Base-by-base conservation (phyloP, 2,329 filamentous ascomycete genomes). In the Fusarium drepaniforme region DNA sequence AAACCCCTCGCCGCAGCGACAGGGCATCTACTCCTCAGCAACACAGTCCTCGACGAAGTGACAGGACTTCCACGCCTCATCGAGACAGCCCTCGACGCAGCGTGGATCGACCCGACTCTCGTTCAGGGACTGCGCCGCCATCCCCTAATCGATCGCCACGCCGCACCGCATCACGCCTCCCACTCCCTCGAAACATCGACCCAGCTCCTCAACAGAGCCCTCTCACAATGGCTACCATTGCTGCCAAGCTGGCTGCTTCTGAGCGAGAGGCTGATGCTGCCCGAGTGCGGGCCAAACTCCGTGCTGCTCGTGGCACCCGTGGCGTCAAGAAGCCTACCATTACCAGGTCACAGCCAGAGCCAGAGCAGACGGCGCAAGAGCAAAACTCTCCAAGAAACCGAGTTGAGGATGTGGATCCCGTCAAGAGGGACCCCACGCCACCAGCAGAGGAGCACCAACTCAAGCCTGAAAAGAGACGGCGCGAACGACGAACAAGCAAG, bases 221-320 rank as follows among this genome's bases (percentile, higher is more conserved):
- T 0, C 81, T 92, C 5, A 91, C 88, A 23, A 91, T 91, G 87
- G 88, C 89, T 11, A 87, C 84, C 38, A 92, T 92, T 71, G 88
- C 89, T 0, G 90, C 90, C 33, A 92, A 92, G 80, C 84, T 92
- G 0, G 91, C 90, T 1, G 90, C 91, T 3, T 90, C 90, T 0
- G 91, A 92, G 73, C 86, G 89, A 21, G 90, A 92, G 64, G 91
- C 91, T 5, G 90, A 92, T 73, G 90, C 90, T 1, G 90, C 90
- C 1, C 86, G 90, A 28, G 90, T 92, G 0, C 84, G 90, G 5
- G 91, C 91, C 4, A 92, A 92, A 79, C 85, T 92, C 35, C 88
- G 86, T 75, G 90, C 90, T 1, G 88, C 88, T 4, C 82, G 86
- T 40, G 82, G 81, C 16, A 80, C 79, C 64, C 83, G 82, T 65